Conservation (phyloP, 140 eudicot genomes). For the Bidens hawaiensis region DNA sequence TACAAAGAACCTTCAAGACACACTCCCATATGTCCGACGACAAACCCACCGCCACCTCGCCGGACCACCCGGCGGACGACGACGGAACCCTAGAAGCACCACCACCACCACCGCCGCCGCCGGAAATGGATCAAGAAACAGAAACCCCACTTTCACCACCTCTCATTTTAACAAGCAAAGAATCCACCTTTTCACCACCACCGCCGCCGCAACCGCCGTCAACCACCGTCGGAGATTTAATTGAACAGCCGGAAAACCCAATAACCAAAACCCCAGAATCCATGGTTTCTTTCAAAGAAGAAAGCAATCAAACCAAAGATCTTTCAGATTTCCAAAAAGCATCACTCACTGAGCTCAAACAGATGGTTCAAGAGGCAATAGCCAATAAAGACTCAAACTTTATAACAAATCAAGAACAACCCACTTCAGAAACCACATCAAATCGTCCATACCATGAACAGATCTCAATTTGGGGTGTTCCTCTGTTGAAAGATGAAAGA, state of each 20-base stretch:
- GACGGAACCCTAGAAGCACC: slow-evolving; percentile 16
- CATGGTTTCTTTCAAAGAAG: slow-evolving; percentile 49
- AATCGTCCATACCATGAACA: slow-evolving; percentile 30
- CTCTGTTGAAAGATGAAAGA: slow-evolving; percentile 43
- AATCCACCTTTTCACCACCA: slow-evolving; percentile 6
- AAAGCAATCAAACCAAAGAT: slow-evolving; percentile 40
- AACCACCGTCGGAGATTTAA: slow-evolving; percentile 14
- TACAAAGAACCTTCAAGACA: not conserved
- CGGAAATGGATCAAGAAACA: slow-evolving; percentile 29
- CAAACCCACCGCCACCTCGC: slow-evolving; percentile 25
- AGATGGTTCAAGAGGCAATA: slow-evolving; percentile 26
- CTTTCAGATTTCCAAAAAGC: slow-evolving; percentile 37
- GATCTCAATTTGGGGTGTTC: slow-evolving; percentile 49
- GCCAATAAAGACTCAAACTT: slow-evolving; percentile 22
- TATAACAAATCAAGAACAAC: slow-evolving; percentile 16
- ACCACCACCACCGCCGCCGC: not conserved
- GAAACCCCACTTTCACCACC: slow-evolving; percentile 38
- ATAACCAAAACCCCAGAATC: slow-evolving; percentile 30
- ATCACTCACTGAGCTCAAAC: slow-evolving; percentile 34
- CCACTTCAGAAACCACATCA: slow-evolving; percentile 33
- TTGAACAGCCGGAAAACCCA: slow-evolving; percentile 27
- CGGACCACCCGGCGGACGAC: not conserved
- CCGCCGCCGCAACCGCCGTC: slow-evolving; percentile 1
- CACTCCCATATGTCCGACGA: slow-evolving; percentile 31
- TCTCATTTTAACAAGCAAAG: slow-evolving; percentile 16